Conservation (phyloP, 345 rosid genomes). For the Pseudoturritis turrita region DNA sequence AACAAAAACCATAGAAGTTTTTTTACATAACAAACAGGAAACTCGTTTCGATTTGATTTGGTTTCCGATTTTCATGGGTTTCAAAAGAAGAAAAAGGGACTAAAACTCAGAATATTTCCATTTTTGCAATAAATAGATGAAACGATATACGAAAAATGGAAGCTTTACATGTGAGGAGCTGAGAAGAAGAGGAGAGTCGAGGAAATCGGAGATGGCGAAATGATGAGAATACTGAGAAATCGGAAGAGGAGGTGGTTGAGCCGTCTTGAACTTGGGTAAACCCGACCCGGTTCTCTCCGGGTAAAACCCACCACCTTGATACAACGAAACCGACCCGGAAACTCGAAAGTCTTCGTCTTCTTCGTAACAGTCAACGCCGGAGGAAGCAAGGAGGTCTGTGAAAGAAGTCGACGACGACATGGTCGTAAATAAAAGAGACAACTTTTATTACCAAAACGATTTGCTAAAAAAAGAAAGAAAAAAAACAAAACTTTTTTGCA, state of each 20-base stretch:
- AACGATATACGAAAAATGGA: conserved; percentile 29
- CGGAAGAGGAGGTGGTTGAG: conserved; percentile 75
- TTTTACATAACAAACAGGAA: background rate
- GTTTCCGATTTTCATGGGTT: background rate
- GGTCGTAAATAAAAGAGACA: conserved; percentile 12
- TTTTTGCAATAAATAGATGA: background rate
- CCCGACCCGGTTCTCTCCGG: conserved; percentile 58
- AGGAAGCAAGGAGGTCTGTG: conserved; percentile 51
- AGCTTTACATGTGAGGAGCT: conserved; percentile 57
- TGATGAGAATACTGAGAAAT: conserved; percentile 66
- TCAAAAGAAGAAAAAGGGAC: background rate
- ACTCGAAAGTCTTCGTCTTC: conserved; percentile 27
- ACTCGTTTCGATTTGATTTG: background rate
- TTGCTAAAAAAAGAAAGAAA: background rate
- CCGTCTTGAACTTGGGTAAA: conserved; percentile 86
- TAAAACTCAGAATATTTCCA: background rate
- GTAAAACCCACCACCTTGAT: conserved; percentile 7
- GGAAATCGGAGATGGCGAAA: conserved; percentile 70
- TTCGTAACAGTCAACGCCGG: conserved; percentile 31
- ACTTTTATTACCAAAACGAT: no score
- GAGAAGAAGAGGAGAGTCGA: conserved; percentile 84
- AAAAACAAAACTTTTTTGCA: background rate
- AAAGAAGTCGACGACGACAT: conserved; percentile 41
- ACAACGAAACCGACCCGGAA: conserved; percentile 42
- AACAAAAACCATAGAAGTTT: conserved; percentile 31